Base-by-base conservation (phyloP, 768 basidiomycete genomes). In the Lactarius sanguifluus region DNA sequence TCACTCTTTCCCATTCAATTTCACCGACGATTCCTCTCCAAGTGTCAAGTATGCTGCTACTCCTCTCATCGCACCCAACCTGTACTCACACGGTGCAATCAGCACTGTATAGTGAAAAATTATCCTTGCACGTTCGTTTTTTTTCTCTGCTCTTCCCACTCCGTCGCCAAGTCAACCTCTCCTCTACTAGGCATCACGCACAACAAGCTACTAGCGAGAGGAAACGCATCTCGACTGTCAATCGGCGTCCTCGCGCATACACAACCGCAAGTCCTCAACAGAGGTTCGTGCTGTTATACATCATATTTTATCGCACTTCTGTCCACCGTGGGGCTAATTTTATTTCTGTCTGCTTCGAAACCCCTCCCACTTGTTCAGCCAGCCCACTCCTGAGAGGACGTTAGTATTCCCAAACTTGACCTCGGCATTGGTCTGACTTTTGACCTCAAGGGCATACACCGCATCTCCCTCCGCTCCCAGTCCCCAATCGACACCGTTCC, bases 61-160 rank as follows among this genome's bases (percentile, higher is more conserved):
- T 25, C 28, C 32, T 52, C 43, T 50, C 28, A 25, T 64, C 25
- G 12, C 30, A 7, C 56, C 65, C 68, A 23, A 13, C 25, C 6
- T 38, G 18, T 12, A 52, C 62, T 61, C 28, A 32, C 52, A 65
- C 57, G 41, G 56, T 10, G 58, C 9, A 15, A 38, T 16, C 71
- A 94, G 88, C 92, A 94, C 73, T 96, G 93, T 76, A 77, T 87
- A 67, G 84, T 88, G 68, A 96, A 96, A 80, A 92, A 91, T 73
- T 92, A 91, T 73, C 88, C 91, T 55, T 96, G 93, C 92, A 94
- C 93, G 92, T 94, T 73, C 71, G 90, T 85, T 20, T 69, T 64
- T 34, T 34, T 59, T 61, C 36, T 43, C 20, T 20, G 47, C 62
- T 71, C 66, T 50, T 63, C 69, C 65, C 70, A 66, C 66, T 57